These are phyloP conservation scores for Favolaschia claudopus DNA, from an alignment of 768 basidiomycete species.

Conservation along the genomic window DNA sequence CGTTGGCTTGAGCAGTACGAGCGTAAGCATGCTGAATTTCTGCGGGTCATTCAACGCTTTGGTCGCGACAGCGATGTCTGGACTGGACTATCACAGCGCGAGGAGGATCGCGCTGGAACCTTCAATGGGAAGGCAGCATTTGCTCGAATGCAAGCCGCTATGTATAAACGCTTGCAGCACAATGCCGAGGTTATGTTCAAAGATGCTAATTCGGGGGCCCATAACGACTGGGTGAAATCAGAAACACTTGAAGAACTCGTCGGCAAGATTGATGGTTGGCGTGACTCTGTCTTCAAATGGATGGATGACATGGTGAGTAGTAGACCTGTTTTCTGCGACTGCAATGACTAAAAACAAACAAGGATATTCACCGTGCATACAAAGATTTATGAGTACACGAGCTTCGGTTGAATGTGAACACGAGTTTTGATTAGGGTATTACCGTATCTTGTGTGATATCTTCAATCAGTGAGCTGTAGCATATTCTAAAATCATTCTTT, in stretches of 20 bases:
- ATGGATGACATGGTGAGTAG: constrained; percentile 10
- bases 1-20: neutral
- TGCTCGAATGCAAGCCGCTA: constrained; percentile 13
- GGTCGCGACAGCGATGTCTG: neutral
- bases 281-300: constrained; percentile 11
- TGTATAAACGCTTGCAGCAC: constrained; percentile 1
- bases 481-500: too few relatives aligned
- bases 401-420: too few relatives aligned
- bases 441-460: too few relatives aligned
- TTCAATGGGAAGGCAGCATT: neutral
- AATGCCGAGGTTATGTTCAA: constrained; percentile 4
- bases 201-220: constrained; percentile 1
- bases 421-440: too few relatives aligned
- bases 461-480: too few relatives aligned
- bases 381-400: too few relatives aligned
- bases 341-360: neutral
- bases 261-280: neutral
- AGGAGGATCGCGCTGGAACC: neutral
- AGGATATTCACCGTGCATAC: constrained; percentile 8
- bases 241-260: constrained; percentile 4
- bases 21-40: constrained; percentile 9
- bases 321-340: neutral
- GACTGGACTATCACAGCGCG: neutral
- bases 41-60: constrained; percentile 6
- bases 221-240: constrained; percentile 5